Evolutionary conservation across 768 basidiomycete genomes (phyloP).

Genomic region (Harrya chromipes): DNA sequence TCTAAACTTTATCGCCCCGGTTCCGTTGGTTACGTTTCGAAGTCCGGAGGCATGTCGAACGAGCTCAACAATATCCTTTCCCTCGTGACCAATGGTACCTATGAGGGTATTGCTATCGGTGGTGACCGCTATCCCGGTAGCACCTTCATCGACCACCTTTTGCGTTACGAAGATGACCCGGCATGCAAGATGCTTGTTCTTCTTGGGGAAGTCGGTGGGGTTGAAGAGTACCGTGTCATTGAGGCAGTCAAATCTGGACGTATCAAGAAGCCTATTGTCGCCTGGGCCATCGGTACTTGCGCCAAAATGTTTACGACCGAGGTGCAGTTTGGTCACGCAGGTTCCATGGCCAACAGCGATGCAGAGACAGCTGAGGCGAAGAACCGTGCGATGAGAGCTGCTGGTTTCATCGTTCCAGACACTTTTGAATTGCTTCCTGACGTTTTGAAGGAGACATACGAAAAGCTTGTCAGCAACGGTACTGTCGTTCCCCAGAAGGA

Average conservation of each 20-base stretch:
- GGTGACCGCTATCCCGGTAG: constrained; percentile 99
- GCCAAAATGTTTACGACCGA: constrained; percentile 99
- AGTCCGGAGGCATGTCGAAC: constrained; percentile 99
- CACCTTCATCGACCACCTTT: constrained; percentile 98
- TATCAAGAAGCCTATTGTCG: constrained; percentile 98
- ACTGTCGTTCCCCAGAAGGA: constrained; percentile 69
- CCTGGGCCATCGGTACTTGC: constrained; percentile 99
- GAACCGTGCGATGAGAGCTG: constrained; percentile 91
- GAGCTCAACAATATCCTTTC: constrained; percentile 99
- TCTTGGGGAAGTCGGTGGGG: constrained; percentile 97
- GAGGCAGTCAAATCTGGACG: constrained; percentile 90
- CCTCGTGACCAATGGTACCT: constrained; percentile 94
- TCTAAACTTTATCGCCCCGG: constrained; percentile 98
- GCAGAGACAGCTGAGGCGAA: constrained; percentile 98
- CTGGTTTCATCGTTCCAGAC: constrained; percentile 94
- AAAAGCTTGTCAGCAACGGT: constrained; percentile 70
- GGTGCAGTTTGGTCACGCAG: constrained; percentile 99
- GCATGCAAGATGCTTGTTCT: constrained; percentile 99
- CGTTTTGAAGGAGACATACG: constrained; percentile 82
- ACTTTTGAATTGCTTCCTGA: constrained; percentile 96
- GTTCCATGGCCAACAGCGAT: constrained; percentile 96
- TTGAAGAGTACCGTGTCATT: constrained; percentile 99
- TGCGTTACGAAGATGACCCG: constrained; percentile 95
- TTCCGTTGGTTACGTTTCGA: constrained; percentile 98
- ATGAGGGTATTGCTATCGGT: constrained; percentile 99